Evolutionary conservation across 345 rosid genomes (phyloP).

Genomic region (Carallia brachiata): DNA sequence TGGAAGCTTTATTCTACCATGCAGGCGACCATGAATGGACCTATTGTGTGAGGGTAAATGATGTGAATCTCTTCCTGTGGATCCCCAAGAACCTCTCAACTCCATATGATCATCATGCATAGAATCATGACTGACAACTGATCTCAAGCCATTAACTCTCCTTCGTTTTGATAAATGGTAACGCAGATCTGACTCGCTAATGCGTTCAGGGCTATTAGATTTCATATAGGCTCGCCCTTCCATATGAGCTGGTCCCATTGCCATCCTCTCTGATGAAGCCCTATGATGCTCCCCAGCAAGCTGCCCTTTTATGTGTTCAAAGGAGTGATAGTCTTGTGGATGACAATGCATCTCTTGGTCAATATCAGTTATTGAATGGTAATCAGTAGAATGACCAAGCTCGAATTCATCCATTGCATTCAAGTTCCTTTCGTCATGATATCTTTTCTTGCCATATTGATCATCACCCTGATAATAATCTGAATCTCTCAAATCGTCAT

Average conservation of each 20-base stretch:
- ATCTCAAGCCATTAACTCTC: conserved; percentile 60
- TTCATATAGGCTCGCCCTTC: conserved; percentile 51
- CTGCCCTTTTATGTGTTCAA: conserved; percentile 51
- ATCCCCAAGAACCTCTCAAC: conserved; percentile 41
- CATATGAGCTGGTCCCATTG: conserved; percentile 34
- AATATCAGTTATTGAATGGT: conserved; percentile 39
- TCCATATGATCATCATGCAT: conserved; percentile 38
- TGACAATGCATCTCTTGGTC: conserved; percentile 46
- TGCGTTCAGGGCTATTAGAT: conserved; percentile 48
- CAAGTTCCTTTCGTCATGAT: conserved; percentile 54
- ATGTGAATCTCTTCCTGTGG: conserved; percentile 45
- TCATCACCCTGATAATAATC: conserved; percentile 74
- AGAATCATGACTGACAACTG: conserved; percentile 59
- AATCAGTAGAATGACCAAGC: conserved; percentile 42
- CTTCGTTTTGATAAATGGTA: conserved; percentile 65
- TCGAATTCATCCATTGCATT: conserved; percentile 57
- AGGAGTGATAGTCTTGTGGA: conserved; percentile 46
- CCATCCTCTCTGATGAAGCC: conserved; percentile 51
- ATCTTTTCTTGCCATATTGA: conserved; percentile 52
- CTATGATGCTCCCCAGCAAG: conserved; percentile 56
- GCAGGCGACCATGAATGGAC: conserved; percentile 60
- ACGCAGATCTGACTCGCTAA: conserved; percentile 61
- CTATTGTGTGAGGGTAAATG: conserved; percentile 37
- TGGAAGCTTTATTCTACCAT: conserved; percentile 79
- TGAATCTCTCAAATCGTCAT: conserved; percentile 63